Percentiles rank a stretch among this genome's conserved stretches.
phyloP scores from a whole-genome alignment of 495 filamentous ascomycete genomes.

The Xylaria telfairii region DNA sequence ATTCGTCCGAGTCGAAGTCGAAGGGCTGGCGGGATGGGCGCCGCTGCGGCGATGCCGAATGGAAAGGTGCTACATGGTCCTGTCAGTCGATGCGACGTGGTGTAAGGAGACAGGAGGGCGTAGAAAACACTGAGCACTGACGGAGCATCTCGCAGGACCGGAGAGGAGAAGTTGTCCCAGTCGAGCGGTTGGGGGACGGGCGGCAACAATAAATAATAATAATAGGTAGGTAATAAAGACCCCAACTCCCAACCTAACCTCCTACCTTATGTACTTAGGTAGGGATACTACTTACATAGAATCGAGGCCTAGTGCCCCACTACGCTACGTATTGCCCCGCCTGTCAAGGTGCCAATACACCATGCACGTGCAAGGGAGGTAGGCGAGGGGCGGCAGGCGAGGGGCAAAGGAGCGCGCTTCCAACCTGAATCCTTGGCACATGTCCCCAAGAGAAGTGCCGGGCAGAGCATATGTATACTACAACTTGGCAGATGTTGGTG shows the following conservation, averaged over 20 bases:
- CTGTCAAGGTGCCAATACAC: background rate
- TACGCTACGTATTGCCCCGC: slow-evolving; percentile 5
- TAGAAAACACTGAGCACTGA: slow-evolving; percentile 16
- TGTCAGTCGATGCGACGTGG: slow-evolving; percentile 29
- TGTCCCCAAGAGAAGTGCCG: no score
- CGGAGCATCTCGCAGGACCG: slow-evolving; percentile 10
- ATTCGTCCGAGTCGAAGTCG: slow-evolving; percentile 38
- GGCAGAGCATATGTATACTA: no score
- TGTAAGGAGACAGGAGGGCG: slow-evolving; percentile 11
- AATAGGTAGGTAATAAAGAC: background rate
- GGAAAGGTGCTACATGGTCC: slow-evolving; percentile 29
- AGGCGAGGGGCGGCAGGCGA: no score
- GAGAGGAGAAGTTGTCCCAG: background rate
- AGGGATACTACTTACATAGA: no score
- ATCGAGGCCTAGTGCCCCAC: background rate
- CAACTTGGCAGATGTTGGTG: no score
- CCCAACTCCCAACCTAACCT: background rate
- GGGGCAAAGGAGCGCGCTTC: no score
- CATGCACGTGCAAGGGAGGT: background rate
- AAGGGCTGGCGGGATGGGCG: slow-evolving; percentile 32
- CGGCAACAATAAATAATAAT: background rate
- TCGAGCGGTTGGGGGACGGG: background rate
- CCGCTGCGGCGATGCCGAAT: slow-evolving; percentile 32
- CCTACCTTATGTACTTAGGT: no score
- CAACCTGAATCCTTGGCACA: no score